A percentile compares a stretch with the other conserved stretches of the same genome.
Evolutionary conservation across 768 basidiomycete species (phyloP).

Genomic region (Naganishia vishniacii): DNA sequence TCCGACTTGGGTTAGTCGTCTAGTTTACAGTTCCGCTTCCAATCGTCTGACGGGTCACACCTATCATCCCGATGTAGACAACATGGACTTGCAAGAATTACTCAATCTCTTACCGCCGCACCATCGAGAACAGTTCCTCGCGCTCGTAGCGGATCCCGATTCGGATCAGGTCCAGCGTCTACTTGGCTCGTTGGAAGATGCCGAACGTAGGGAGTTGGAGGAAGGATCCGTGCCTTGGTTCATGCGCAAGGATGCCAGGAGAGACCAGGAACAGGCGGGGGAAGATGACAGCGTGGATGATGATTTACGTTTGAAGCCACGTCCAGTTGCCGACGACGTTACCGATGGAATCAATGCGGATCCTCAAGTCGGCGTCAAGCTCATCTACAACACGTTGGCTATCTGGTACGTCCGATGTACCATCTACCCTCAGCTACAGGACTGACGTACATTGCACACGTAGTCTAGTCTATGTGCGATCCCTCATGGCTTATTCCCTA

Average conservation of each 20-base stretch:
- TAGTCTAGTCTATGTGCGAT: neutral
- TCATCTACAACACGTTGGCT: neutral
- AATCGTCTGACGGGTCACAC: neutral
- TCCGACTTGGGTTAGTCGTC: neutral
- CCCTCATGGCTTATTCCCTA: neutral
- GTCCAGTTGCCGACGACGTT: neutral
- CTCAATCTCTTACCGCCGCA: neutral
- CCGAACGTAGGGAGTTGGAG: neutral
- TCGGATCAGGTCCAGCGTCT: constrained; percentile 1
- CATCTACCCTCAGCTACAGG: neutral
- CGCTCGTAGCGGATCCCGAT: neutral
- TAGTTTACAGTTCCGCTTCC: neutral
- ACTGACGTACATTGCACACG: neutral
- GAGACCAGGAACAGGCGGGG: neutral
- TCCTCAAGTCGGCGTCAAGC: neutral
- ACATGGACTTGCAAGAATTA: constrained; percentile 2
- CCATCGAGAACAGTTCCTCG: constrained; percentile 8
- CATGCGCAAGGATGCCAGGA: neutral
- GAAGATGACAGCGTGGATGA: neutral
- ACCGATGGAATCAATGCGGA: neutral
- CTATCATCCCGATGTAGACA: neutral
- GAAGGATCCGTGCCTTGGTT: constrained; percentile 5
- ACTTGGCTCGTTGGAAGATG: neutral
- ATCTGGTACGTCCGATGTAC: neutral
- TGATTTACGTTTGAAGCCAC: neutral